Base-by-base conservation (phyloP, 129 eudicot species). In the Lactuca saligna region DNA sequence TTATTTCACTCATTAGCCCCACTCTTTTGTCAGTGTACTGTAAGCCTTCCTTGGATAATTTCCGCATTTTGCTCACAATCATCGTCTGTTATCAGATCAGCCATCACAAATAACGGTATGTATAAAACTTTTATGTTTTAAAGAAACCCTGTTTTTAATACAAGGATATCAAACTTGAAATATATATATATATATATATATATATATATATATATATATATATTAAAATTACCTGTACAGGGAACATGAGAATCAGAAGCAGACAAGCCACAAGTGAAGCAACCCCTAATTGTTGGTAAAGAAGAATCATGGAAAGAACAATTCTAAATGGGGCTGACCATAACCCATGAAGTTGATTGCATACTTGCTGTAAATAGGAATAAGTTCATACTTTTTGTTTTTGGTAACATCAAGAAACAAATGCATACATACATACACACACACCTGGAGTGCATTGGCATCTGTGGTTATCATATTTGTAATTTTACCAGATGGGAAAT, bases 301-400 rank as follows among this genome's bases (percentile, higher is more conserved):
- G 98, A 81, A 92, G 95, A 67, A 83, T 74, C 91, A 88, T 69
- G 54, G 98, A 85, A 65, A 92, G 62, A 66, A 78, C 66, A 49
- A 92, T 92, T 55, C 98, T 95, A 63, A 88, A 84, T 74, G 98
- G 98, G 69, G 95, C 91, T 65, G 98, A 92, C 98, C 98, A 92
- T 74, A 92, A 74, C 51, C 81, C 83, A 71, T 92, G 98, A 63
- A 92, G 88, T 72, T 84, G 85, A 81, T 92, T 95, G 83, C 96
- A 86, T 84, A 86, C 77, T 92, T 82, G 96, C 98, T 92, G 95
- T 25, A 74, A 17, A 79, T 46, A 66, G 31, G n/a, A 61, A 78
- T 17, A 3, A 65, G 34, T 67, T 64, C n/a, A 39, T 39, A 39
- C 2, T 39, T 39, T 39, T 39, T 39, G 46, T 39, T 12, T 69